Conservation (phyloP, 768 basidiomycete species). For the Lentinus brumalis region DNA sequence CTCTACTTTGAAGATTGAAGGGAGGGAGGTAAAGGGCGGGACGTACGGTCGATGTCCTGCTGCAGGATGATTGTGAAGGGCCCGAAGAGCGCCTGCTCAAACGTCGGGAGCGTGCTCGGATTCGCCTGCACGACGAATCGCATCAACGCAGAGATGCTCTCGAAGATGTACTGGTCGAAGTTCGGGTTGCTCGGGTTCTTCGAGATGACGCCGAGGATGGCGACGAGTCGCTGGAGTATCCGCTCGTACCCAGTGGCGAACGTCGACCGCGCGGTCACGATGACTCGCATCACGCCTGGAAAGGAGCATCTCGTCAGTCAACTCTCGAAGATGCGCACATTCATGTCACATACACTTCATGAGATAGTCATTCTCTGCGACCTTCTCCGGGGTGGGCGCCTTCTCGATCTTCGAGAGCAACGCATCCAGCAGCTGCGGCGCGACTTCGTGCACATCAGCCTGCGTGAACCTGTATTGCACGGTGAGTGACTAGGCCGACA, state of each 20-base stretch:
- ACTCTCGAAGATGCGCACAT: not conserved
- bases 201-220: constrained; percentile 83
- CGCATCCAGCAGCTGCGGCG: constrained; percentile 68
- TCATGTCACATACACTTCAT: constrained; percentile 80
- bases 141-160: constrained; percentile 92
- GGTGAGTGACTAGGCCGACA: not conserved
- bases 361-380: constrained; percentile 95
- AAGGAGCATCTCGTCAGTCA: not conserved
- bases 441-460: constrained; percentile 83
- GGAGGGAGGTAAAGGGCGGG: not conserved
- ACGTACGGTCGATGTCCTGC: constrained; percentile 89
- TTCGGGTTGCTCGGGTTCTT: constrained; percentile 97
- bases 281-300: constrained; percentile 90
- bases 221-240: constrained; percentile 72
- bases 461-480: constrained; percentile 71
- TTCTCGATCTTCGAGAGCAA: constrained; percentile 80
- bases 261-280: constrained; percentile 83
- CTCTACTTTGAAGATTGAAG: not conserved
- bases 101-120: constrained; percentile 64
- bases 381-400: constrained; percentile 82
- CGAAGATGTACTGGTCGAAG: constrained; percentile 98
- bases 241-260: constrained; percentile 68
- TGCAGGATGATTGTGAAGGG: constrained; percentile 88
- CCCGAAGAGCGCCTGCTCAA: constrained; percentile 82
- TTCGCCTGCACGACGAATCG: constrained; percentile 81